Evolutionary conservation across 768 basidiomycete genomes (phyloP).

Genomic region (Collybia mongolica): DNA sequence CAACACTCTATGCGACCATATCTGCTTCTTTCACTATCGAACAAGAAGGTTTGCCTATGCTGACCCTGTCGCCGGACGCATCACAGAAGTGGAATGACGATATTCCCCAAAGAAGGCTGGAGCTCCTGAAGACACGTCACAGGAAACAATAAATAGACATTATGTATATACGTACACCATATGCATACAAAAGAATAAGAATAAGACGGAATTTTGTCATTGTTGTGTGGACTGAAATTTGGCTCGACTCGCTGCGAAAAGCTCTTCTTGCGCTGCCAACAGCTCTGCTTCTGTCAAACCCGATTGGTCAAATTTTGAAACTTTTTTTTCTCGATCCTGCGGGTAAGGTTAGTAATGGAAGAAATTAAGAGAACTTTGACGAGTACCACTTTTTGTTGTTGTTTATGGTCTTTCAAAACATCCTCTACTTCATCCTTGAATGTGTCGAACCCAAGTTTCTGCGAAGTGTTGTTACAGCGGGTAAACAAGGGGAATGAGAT

Average conservation of each 20-base stretch:
- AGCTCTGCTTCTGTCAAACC: slow-evolving; percentile 93
- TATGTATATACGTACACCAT: slow-evolving; percentile 29
- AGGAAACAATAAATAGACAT: slow-evolving; percentile 28
- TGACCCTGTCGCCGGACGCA: slow-evolving; percentile 31
- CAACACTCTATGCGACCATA: slow-evolving; percentile 71
- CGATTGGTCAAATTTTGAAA: slow-evolving; percentile 83
- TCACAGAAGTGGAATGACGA: slow-evolving; percentile 68
- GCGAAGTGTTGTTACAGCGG: slow-evolving; percentile 4
- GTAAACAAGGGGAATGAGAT: slow-evolving; percentile 4
- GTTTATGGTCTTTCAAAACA: slow-evolving; percentile 94
- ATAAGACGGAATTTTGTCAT: slow-evolving; percentile 26
- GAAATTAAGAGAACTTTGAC: background rate
- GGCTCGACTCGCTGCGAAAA: slow-evolving; percentile 91
- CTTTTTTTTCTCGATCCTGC: slow-evolving; percentile 90
- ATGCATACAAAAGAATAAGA: slow-evolving; percentile 20
- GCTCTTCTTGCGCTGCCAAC: slow-evolving; percentile 78
- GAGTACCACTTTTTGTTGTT: slow-evolving; percentile 79
- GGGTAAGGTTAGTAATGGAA: slow-evolving; percentile 4
- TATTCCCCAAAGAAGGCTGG: slow-evolving; percentile 54
- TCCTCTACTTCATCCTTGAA: slow-evolving; percentile 90
- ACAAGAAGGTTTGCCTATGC: slow-evolving; percentile 69
- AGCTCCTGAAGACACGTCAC: slow-evolving; percentile 45
- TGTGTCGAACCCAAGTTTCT: slow-evolving; percentile 92
- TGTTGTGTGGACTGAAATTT: slow-evolving; percentile 68
- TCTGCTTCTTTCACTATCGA: slow-evolving; percentile 85